phyloP scores from a whole-genome alignment of 768 basidiomycete genomes.

The Boletus bicolor region DNA sequence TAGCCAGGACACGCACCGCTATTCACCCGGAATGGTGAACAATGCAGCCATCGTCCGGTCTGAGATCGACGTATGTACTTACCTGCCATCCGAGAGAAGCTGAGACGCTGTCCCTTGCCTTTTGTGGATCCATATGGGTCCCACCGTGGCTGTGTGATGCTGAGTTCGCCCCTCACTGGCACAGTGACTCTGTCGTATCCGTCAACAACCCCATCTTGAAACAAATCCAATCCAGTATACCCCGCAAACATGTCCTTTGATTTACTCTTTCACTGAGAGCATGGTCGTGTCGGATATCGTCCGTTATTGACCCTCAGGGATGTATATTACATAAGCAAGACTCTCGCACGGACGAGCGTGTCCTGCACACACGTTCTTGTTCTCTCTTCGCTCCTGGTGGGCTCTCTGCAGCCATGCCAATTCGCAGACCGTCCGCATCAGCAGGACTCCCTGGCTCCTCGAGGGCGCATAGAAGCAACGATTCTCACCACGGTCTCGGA shows the following conservation, averaged over 20 bases:
- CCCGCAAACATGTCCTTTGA: background rate
- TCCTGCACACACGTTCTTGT: conserved; percentile 9
- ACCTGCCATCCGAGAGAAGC: conserved; percentile 1
- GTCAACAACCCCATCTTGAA: background rate
- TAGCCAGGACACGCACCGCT: conserved; percentile 22
- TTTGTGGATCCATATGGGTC: conserved; percentile 43
- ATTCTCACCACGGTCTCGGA: conserved; percentile 49
- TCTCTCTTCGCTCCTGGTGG: conserved; percentile 17
- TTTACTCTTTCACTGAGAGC: background rate
- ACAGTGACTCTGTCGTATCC: background rate
- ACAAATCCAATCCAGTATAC: background rate
- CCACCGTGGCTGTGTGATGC: conserved; percentile 37
- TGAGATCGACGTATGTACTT: conserved; percentile 19
- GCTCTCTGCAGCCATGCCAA: conserved; percentile 39
- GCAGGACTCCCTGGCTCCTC: conserved; percentile 41
- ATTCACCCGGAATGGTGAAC: conserved; percentile 26
- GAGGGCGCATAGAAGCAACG: conserved; percentile 59
- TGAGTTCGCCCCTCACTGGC: background rate
- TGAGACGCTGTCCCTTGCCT: conserved; percentile 17
- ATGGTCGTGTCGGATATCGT: background rate
- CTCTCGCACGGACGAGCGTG: conserved; percentile 23
- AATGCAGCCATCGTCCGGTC: conserved; percentile 19
- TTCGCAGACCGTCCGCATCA: conserved; percentile 62
- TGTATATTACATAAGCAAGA: conserved; percentile 24
- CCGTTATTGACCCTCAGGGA: background rate